phyloP scores from a whole-genome alignment of 768 basidiomycete genomes.

The Tubosaeta sp. region DNA sequence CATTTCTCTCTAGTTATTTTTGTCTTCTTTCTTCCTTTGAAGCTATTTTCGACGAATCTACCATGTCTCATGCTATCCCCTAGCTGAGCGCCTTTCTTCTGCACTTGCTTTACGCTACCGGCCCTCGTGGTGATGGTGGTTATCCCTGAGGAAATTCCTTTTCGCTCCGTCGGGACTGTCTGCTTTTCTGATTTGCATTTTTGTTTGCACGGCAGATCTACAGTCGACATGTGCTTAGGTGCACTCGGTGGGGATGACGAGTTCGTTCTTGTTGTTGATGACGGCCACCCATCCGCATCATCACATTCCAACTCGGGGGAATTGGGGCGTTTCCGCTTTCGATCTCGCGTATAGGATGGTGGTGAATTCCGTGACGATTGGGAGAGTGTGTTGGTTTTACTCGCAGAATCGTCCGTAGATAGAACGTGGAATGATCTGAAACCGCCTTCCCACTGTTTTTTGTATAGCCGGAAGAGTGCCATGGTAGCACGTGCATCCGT shows the following conservation, averaged over 20 bases:
- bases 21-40: neutral
- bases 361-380: neutral
- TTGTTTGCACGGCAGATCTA: neutral
- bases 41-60: neutral
- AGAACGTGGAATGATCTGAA: constrained; percentile 5
- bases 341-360: neutral
- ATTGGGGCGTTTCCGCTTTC: constrained; percentile 16
- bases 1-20: constrained; percentile 27
- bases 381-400: neutral
- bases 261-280: neutral
- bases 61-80: constrained; percentile 11
- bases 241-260: neutral
- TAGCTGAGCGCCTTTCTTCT: neutral
- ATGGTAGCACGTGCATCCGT: constrained; percentile 93
- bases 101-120: constrained; percentile 7
- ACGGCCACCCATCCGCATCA: neutral
- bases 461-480: constrained; percentile 84
- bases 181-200: neutral
- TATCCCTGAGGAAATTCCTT: constrained; percentile 62
- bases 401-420: neutral
- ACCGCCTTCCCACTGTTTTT: constrained; percentile 76
- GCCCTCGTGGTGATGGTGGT: constrained; percentile 43
- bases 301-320: neutral
- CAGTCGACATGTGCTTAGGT: neutral
- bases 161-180: constrained; percentile 24